Base-by-base conservation (phyloP, 129 eudicot genomes). In the Kitagawia praeruptora region DNA sequence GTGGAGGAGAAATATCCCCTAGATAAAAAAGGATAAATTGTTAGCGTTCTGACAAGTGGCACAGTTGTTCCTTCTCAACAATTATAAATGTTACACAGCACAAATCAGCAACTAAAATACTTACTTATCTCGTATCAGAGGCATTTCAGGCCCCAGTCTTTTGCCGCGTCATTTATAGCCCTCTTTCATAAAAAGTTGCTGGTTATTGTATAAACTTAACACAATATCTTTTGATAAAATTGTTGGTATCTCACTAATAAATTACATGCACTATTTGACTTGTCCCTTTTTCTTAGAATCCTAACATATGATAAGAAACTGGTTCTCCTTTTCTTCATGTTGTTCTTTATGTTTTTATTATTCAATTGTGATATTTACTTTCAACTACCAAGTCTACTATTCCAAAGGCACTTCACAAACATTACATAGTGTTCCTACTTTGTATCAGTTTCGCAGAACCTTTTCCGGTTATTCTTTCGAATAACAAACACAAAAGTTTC, bases 1-100 rank as follows among this genome's bases (percentile, higher is more conserved):
- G 86, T 28, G 99, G 99, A 82, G 99, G 99, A 85, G 96, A 86
- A 75, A 96, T 96, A 83, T 96, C 99, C 98, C 90, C 98, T 96
- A 64, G 6, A 81, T 28, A 27, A 74, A 31, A 64, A 49, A 66
- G 25, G 21, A 34, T 28, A 76, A 64, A 4, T 79, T 13, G 58
- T 25, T 42, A 49, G 34, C 56, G 37, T 48, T 70, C 6, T 38
- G 77, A 6, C 69, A 70, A 54, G 53, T 53, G 21, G 15, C 13
- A n/a, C 23, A 56, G 28, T 8, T 56, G 66, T 56, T 23, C 66
- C 25, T 23, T 56, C 66, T 8, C 14, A n/a, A 1, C 34, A 58
- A 8, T 14, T 21, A 58, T n/a, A 58, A 58, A n/a, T 58, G 38
- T 39, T 46, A 75, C 74, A 37, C 81, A 74, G 64, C 80, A 67